Percentiles rank a stretch among this genome's conserved stretches.
Evolutionary conservation across 352 stramenopile genomes (phyloP).

Genomic region (Salisapilia sapeloensis): DNA sequence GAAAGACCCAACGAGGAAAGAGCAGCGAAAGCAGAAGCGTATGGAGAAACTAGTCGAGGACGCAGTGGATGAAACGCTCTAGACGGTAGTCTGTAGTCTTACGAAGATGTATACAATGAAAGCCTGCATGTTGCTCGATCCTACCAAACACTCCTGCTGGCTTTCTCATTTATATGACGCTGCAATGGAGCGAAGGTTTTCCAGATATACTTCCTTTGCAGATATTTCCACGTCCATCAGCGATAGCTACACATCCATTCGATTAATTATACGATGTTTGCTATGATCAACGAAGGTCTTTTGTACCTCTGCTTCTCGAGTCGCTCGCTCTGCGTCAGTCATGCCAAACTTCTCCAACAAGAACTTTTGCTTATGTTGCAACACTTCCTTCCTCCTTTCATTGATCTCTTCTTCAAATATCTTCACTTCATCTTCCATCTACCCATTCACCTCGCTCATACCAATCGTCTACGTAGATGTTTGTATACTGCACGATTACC

Average conservation of each 20-base stretch:
- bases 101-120: slow-evolving; percentile 10
- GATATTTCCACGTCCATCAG: slow-evolving; percentile 52
- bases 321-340: slow-evolving; percentile 20
- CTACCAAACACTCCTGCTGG: not conserved
- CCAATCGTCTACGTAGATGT: not conserved
- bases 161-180: too few species aligned
- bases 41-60: slow-evolving; percentile 7
- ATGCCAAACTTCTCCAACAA: slow-evolving; percentile 22
- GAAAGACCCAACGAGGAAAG: slow-evolving; percentile 12
- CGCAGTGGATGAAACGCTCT: slow-evolving; percentile 7
- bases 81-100: slow-evolving; percentile 6
- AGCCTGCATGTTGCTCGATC: too few species aligned
- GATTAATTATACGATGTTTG: not conserved
- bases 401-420: slow-evolving; percentile 43
- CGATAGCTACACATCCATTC: slow-evolving; percentile 16
- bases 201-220: slow-evolving; percentile 47
- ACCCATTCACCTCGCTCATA: not conserved
- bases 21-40: not conserved
- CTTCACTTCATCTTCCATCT: slow-evolving; percentile 37
- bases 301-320: slow-evolving; percentile 40
- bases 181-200: slow-evolving; percentile 28
- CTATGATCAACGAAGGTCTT: not conserved
- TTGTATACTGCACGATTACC: slow-evolving; percentile 9
- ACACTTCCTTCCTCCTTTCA: slow-evolving; percentile 13
- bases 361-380: slow-evolving; percentile 21